Evolutionary conservation across 2,329 filamentous ascomycete species (phyloP).

Genomic region (Torrubiellomyces zombiae): DNA sequence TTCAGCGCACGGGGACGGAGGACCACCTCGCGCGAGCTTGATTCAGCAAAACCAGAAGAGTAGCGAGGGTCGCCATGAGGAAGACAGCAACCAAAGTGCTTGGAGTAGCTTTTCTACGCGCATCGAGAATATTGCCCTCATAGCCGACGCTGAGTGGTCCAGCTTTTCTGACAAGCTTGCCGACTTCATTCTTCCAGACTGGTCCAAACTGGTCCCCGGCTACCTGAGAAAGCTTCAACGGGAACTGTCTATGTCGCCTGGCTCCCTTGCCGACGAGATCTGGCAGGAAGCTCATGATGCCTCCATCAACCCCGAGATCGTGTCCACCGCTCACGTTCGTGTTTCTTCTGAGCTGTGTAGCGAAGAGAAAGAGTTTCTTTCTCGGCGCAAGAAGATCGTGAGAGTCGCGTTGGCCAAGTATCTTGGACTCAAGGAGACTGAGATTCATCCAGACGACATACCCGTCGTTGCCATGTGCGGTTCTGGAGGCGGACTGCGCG

Average conservation of each 20-base stretch:
- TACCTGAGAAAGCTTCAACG: slow-evolving; percentile 71
- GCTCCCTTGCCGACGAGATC: slow-evolving; percentile 80
- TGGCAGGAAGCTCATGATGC: slow-evolving; percentile 85
- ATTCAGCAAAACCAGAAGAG: too few species aligned
- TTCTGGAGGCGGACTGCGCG: slow-evolving; percentile 79
- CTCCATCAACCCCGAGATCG: slow-evolving; percentile 70
- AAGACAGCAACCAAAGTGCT: slow-evolving; percentile 18
- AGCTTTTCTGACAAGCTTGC: slow-evolving; percentile 42
- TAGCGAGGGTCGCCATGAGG: slow-evolving; percentile 4
- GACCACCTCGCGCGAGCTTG: slow-evolving; percentile 2
- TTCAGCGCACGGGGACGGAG: slow-evolving; percentile 4
- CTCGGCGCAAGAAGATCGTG: slow-evolving; percentile 50
- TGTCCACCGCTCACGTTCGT: slow-evolving; percentile 64
- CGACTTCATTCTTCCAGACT: slow-evolving; percentile 62
- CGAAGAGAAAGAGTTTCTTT: slow-evolving; percentile 64
- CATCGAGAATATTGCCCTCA: slow-evolving; percentile 36
- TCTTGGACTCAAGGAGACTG: slow-evolving; percentile 56
- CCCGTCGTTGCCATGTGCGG: slow-evolving; percentile 88
- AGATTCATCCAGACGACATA: slow-evolving; percentile 85
- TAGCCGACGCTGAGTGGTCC: slow-evolving; percentile 38
- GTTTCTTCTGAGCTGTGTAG: slow-evolving; percentile 67
- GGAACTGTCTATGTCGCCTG: slow-evolving; percentile 74
- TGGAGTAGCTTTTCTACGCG: slow-evolving; percentile 30
- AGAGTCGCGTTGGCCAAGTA: slow-evolving; percentile 66
- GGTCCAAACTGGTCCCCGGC: slow-evolving; percentile 60